phyloP scores from a whole-genome alignment of 1,139 yeast genomes.

The Taphrina confusa region DNA sequence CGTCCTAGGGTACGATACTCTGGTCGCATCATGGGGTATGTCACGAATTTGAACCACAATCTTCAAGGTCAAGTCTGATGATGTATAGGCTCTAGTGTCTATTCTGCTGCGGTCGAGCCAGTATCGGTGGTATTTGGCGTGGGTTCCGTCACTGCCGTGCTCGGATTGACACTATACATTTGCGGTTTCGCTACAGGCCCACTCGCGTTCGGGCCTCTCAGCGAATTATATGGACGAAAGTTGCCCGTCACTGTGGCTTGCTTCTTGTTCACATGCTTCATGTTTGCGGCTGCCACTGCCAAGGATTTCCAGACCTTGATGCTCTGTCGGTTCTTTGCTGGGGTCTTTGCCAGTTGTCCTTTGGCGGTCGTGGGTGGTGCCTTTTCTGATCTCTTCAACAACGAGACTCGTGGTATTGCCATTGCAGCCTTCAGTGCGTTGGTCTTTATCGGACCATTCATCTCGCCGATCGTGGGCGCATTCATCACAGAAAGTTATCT shows the following conservation, averaged over 20 bases:
- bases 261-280: conserved; percentile 58
- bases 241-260: conserved; percentile 27
- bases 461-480: conserved; percentile 79
- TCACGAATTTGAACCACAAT: conserved; percentile 46
- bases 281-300: conserved; percentile 62
- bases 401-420: conserved; percentile 64
- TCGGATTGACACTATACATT: conserved; percentile 57
- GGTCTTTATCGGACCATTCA: conserved; percentile 58
- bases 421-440: conserved; percentile 48
- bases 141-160: conserved; percentile 57
- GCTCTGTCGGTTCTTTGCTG: conserved; percentile 75
- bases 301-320: conserved; percentile 54
- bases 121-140: conserved; percentile 55
- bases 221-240: conserved; percentile 55
- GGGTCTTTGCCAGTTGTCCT: conserved; percentile 80
- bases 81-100: conserved; percentile 50
- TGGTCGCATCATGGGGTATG: conserved; percentile 56
- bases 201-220: conserved; percentile 67
- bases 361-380: conserved; percentile 90
- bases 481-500: conserved; percentile 64
- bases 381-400: conserved; percentile 69
- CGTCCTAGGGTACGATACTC: conserved; percentile 53
- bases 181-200: conserved; percentile 35
- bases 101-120: conserved; percentile 55
- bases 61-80: background rate